phyloP scores from a whole-genome alignment of 352 stramenopile genomes.

The Phytopythium vexans region DNA sequence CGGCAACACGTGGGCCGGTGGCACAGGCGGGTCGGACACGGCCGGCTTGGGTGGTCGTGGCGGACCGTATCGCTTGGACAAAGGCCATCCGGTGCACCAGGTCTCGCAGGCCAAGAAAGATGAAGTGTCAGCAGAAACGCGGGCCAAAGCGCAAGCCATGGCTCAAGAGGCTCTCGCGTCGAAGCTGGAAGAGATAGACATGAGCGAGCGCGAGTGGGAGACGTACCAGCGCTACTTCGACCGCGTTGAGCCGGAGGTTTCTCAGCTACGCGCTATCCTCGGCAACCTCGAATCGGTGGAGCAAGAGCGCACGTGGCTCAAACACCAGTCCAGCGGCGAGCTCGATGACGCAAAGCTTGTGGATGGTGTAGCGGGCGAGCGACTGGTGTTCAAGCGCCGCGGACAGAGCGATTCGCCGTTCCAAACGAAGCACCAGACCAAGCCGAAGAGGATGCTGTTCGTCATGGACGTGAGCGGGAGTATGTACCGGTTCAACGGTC shows the following conservation, averaged over 20 bases:
- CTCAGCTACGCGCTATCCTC: conserved; percentile 76
- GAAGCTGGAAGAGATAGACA: conserved; percentile 77
- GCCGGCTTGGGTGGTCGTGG: conserved; percentile 90
- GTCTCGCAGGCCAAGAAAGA: conserved; percentile 93
- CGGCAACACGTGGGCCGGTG: conserved; percentile 93
- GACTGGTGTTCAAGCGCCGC: conserved; percentile 92
- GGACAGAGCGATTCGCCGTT: conserved; percentile 68
- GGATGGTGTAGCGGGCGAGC: conserved; percentile 90
- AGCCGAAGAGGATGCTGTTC: conserved; percentile 86
- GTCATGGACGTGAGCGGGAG: conserved; percentile 92
- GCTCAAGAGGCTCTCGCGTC: conserved; percentile 71
- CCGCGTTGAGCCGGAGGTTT: conserved; percentile 72
- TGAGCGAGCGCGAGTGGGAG: conserved; percentile 78
- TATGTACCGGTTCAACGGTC: conserved; percentile 94
- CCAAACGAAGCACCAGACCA: conserved; percentile 13
- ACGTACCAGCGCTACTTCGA: conserved; percentile 77
- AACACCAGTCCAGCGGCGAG: conserved; percentile 92
- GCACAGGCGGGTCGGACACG: conserved; percentile 92
- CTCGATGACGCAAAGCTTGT: conserved; percentile 95
- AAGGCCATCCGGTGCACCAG: conserved; percentile 93
- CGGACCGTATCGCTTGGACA: conserved; percentile 94
- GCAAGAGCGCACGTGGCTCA: conserved; percentile 91
- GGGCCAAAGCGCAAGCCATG: conserved; percentile 59
- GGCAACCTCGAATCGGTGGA: conserved; percentile 78
- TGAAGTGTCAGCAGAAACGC: conserved; percentile 86